phyloP scores from a whole-genome alignment of 768 basidiomycete species.

The Hemileccinum rubropunctum region DNA sequence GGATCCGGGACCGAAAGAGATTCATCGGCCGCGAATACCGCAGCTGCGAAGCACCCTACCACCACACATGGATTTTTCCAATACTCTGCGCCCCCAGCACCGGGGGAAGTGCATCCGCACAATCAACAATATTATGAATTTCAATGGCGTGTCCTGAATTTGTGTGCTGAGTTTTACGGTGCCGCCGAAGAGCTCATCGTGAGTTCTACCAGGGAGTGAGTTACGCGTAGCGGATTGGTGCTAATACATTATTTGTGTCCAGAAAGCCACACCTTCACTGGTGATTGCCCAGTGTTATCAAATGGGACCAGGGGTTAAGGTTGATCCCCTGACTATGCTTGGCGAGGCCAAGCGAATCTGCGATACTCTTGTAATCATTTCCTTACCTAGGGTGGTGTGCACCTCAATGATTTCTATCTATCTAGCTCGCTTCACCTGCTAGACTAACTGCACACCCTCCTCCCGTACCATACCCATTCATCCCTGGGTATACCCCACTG shows the following conservation, averaged over 20 bases:
- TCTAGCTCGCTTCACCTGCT: slow-evolving; percentile 70
- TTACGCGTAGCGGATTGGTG: background rate
- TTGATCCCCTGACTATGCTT: slow-evolving; percentile 74
- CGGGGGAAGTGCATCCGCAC: slow-evolving; percentile 53
- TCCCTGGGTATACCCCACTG: slow-evolving; percentile 38
- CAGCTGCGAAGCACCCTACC: slow-evolving; percentile 29
- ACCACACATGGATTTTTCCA: slow-evolving; percentile 45
- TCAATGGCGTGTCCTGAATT: slow-evolving; percentile 78
- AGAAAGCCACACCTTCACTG: slow-evolving; percentile 59
- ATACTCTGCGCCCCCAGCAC: slow-evolving; percentile 38
- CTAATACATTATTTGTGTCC: slow-evolving; percentile 11
- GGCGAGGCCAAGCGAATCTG: slow-evolving; percentile 76
- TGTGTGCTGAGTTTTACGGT: slow-evolving; percentile 83
- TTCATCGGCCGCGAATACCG: slow-evolving; percentile 4
- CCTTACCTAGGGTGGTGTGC: background rate
- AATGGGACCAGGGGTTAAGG: slow-evolving; percentile 62
- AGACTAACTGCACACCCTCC: slow-evolving; percentile 67
- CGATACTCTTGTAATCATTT: slow-evolving; percentile 60
- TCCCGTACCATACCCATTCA: slow-evolving; percentile 50
- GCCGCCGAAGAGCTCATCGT: slow-evolving; percentile 84
- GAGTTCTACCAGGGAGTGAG: slow-evolving; percentile 33
- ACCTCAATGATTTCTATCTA: slow-evolving; percentile 12
- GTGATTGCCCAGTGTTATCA: slow-evolving; percentile 82
- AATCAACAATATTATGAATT: slow-evolving; percentile 84
- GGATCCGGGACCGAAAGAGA: slow-evolving; percentile 31